Percentiles rank a stretch among this genome's conserved stretches.
Conservation (phyloP, 768 basidiomycete species). For the Lyophyllum semitale region DNA sequence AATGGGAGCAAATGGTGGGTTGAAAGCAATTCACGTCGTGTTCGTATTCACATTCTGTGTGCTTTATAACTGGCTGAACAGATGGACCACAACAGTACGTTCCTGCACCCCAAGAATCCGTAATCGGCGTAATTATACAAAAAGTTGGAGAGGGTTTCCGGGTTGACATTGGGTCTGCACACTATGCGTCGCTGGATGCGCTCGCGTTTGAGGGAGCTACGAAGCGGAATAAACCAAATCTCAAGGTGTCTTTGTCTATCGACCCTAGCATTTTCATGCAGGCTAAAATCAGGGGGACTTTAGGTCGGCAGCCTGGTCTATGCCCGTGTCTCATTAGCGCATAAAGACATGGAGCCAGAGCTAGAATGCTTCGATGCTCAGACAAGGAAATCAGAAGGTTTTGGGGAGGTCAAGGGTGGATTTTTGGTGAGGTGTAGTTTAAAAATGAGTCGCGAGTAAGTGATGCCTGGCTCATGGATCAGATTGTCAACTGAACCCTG, state of each 20-base stretch:
- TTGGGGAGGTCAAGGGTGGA: slow-evolving; percentile 91
- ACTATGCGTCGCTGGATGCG: slow-evolving; percentile 81
- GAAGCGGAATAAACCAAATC: slow-evolving; percentile 90
- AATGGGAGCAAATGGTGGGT: slow-evolving; percentile 88
- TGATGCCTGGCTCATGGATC: slow-evolving; percentile 9
- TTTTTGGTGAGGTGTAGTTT: slow-evolving; percentile 82
- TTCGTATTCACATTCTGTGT: slow-evolving; percentile 41
- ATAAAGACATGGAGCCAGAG: slow-evolving; percentile 98
- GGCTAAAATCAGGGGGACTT: neutral
- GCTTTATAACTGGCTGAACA: slow-evolving; percentile 1
- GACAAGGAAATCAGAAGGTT: slow-evolving; percentile 89
- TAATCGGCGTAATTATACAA: slow-evolving; percentile 80
- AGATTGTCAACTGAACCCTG: neutral
- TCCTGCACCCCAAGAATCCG: slow-evolving; percentile 86
- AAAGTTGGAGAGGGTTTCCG: slow-evolving; percentile 88
- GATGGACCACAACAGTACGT: slow-evolving; percentile 63
- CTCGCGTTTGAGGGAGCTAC: slow-evolving; percentile 96
- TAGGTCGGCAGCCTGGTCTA: slow-evolving; percentile 92
- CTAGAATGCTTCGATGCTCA: slow-evolving; percentile 95
- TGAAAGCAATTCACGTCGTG: slow-evolving; percentile 82
- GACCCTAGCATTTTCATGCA: neutral
- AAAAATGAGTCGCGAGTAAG: slow-evolving; percentile 84
- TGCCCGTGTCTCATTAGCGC: slow-evolving; percentile 89
- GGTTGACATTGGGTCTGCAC: slow-evolving; percentile 91
- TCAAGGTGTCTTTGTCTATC: slow-evolving; percentile 61